These are phyloP conservation scores for Kondoa malvinella DNA, from an alignment of 768 basidiomycete genomes.

Conservation along the genomic window DNA sequence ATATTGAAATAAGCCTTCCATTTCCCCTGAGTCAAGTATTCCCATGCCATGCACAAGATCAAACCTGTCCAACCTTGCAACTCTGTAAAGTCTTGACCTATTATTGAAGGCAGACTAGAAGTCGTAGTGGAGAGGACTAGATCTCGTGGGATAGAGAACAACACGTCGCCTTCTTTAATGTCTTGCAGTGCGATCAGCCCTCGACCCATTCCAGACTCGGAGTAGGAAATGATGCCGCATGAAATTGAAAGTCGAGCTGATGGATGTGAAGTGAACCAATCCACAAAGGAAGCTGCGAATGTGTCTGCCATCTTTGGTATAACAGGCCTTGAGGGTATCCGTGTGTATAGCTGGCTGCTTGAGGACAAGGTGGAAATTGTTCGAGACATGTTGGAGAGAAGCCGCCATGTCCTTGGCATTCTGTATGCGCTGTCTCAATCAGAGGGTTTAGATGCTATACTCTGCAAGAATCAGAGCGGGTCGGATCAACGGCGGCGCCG, in stretches of 20 bases:
- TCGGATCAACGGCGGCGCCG: too few relatives aligned
- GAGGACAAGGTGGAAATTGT: too few relatives aligned
- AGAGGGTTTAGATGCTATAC: too few relatives aligned
- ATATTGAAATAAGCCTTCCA: conserved; percentile 58
- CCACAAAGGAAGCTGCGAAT: not conserved
- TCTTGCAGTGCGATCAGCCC: conserved; percentile 58
- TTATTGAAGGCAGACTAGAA: conserved; percentile 44
- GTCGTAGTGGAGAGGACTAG: conserved; percentile 65
- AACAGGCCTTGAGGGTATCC: too few relatives aligned
- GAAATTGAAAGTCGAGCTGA: not conserved
- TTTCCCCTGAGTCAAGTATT: conserved; percentile 42
- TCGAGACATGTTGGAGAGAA: too few relatives aligned
- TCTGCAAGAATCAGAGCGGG: too few relatives aligned
- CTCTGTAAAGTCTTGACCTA: conserved; percentile 45
- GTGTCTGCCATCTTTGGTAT: not conserved
- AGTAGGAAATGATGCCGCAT: not conserved
- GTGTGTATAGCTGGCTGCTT: too few relatives aligned
- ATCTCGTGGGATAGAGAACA: conserved; percentile 67
- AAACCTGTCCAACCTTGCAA: conserved; percentile 77
- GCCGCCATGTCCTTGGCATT: too few relatives aligned
- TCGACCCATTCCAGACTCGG: conserved; percentile 38
- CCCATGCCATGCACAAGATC: conserved; percentile 94
- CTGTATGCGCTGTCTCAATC: too few relatives aligned
- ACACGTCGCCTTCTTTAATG: conserved; percentile 57
- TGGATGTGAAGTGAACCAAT: not conserved